Percentiles rank a stretch among this genome's conserved stretches.
These are phyloP conservation scores for Stygiomarasmius scandens DNA, from an alignment of 1,284 basidiomycete species.

Conservation along the genomic window DNA sequence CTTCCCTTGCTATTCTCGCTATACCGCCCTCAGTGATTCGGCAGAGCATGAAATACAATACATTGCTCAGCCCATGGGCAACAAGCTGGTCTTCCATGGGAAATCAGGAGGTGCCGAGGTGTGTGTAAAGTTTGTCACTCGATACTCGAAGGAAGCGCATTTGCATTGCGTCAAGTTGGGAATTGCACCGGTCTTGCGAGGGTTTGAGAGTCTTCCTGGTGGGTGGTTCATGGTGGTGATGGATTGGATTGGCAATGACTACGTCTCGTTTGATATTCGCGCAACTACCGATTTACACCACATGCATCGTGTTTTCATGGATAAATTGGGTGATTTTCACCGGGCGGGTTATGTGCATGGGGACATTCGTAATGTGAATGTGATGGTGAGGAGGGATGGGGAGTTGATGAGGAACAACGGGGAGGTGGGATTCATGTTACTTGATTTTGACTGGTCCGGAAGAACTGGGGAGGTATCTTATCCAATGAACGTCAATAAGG, in stretches of 20 bases:
- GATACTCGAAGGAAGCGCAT: constrained; percentile 25
- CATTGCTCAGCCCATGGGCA: too few relatives aligned
- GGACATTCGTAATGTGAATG: constrained; percentile 19
- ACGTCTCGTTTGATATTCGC: background rate
- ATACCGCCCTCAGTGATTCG: too few relatives aligned
- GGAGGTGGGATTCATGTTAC: constrained; percentile 11
- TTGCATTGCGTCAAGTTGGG: constrained; percentile 16
- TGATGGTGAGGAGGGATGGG: constrained; percentile 19
- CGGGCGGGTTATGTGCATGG: constrained; percentile 24
- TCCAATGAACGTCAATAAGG: background rate
- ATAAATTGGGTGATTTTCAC: constrained; percentile 15
- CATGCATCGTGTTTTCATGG: background rate
- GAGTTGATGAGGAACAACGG: too few relatives aligned
- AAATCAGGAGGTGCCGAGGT: too few relatives aligned
- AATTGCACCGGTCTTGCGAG: constrained; percentile 22
- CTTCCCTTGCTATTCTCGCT: too few relatives aligned
- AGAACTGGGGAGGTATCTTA: background rate
- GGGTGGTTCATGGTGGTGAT: constrained; percentile 23
- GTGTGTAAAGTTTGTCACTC: constrained; percentile 21
- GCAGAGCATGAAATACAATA: too few relatives aligned
- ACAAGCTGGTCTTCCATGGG: too few relatives aligned
- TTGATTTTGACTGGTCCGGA: constrained; percentile 19
- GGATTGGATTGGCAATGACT: constrained; percentile 13
- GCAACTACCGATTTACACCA: background rate
- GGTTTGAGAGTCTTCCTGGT: constrained; percentile 14